Base-by-base conservation (phyloP, 495 filamentous ascomycete genomes). In the Elaphomyces granulatus region DNA sequence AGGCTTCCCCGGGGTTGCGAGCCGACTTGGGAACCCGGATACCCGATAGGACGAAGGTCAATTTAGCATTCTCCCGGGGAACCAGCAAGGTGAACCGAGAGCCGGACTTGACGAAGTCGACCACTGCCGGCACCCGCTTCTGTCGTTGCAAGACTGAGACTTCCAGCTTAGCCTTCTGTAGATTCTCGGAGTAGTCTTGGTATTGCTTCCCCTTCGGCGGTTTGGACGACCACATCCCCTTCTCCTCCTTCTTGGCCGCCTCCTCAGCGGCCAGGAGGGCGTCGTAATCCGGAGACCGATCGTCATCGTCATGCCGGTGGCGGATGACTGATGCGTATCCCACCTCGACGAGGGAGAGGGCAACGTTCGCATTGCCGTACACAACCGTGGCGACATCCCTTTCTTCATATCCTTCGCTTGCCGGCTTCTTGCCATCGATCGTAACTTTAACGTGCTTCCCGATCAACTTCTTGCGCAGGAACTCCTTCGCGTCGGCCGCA, bases 21-120 rank as follows among this genome's bases (percentile, higher is more conserved):
- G 85, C 83, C 43, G 90, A 87, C 38, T 78, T 74, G 8, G 92
- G 92, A n/a, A 84, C 83, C 38, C 85, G 85, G 43, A 99, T 86
- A 36, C 92, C 90, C 20, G 81, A 87, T 37, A 99, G 77, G 1
- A 99, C 87, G 45, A 99, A 80, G 1, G 87, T 99, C 49, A 99
- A 67, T 63, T 94, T 95, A 56, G 83, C 81, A 49, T 85, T 84
- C 55, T 96, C 92, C 16, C 87, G 78, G 19, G 92, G 92, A 26
- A 99, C 75, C 3, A 99, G 68, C 33, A 99, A 70, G 20, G 82
- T 90, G 60, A 99, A 99, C 38, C 92, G 78, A 17, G 87, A 93
- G 20, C 82, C 92, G 10, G 84, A 85, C 62, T 94, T 94, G 66
- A 94, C 90, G 53, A 86, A 99, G 55, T 99, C 92, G 33, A 99